phyloP scores from a whole-genome alignment of 805 yeast genomes.

The Blastobotrys attinorum region DNA sequence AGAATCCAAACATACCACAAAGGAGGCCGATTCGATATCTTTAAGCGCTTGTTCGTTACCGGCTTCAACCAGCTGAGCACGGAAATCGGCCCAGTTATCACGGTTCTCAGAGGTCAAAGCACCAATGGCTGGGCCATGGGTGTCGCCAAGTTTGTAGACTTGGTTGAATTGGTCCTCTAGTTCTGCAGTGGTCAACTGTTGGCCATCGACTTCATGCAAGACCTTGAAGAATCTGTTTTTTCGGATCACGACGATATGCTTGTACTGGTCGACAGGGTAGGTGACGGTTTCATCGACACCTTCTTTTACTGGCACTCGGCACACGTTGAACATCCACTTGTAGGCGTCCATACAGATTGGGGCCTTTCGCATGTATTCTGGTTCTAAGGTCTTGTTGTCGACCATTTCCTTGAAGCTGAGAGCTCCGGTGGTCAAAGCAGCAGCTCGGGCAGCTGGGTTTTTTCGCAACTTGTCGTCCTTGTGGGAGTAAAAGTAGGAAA shows the following conservation, averaged over 20 bases:
- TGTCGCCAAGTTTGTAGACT: constrained; percentile 40
- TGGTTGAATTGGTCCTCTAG: constrained; percentile 45
- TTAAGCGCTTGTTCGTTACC: constrained; percentile 53
- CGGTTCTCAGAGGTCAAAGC: constrained; percentile 77
- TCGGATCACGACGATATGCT: constrained; percentile 63
- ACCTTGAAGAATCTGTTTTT: constrained; percentile 79
- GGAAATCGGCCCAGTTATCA: constrained; percentile 65
- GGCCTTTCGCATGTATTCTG: constrained; percentile 65
- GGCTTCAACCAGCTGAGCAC: constrained; percentile 44
- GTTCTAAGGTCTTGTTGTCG: constrained; percentile 65
- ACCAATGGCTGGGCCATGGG: constrained; percentile 56
- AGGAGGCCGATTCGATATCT: constrained; percentile 68
- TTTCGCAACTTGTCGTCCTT: constrained; percentile 43
- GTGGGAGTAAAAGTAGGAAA: constrained; percentile 83
- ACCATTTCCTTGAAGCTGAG: constrained; percentile 58
- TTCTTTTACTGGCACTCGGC: constrained; percentile 44
- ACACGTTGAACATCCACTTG: constrained; percentile 82
- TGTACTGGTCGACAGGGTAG: constrained; percentile 42
- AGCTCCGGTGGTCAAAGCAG: constrained; percentile 62
- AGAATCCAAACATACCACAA: constrained; percentile 74
- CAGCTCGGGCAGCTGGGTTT: constrained; percentile 49
- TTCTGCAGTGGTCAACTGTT: constrained; percentile 31
- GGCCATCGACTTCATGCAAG: constrained; percentile 31
- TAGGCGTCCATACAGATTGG: constrained; percentile 96
- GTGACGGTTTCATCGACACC: constrained; percentile 52